These are phyloP conservation scores for Peronospora farinosa DNA, from an alignment of 352 stramenopile genomes.

Conservation along the genomic window DNA sequence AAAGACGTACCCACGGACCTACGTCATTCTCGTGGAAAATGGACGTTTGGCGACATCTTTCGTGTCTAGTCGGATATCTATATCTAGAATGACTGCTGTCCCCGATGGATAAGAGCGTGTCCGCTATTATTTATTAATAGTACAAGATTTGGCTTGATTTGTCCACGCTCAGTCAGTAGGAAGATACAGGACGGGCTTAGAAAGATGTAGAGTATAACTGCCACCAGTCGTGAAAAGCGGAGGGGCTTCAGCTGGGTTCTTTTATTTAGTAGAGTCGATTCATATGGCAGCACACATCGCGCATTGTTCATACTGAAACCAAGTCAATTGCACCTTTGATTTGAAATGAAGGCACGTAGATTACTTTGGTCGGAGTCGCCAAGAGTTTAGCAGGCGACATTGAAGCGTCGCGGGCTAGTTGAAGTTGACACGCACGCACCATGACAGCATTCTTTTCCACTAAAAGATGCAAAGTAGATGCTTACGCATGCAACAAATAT, in stretches of 20 bases:
- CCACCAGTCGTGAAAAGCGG: no score
- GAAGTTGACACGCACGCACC: not conserved
- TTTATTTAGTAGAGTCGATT: no score
- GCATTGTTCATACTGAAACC: not conserved
- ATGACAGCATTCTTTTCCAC: not conserved
- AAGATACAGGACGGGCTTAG: not conserved
- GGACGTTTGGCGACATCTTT: constrained; percentile 14
- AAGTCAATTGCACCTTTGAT: no score
- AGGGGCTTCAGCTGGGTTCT: no score
- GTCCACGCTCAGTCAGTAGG: not conserved
- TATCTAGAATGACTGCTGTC: not conserved
- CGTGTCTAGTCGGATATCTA: constrained; percentile 2
- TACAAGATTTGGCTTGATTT: not conserved
- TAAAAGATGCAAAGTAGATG: not conserved
- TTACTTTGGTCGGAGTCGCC: no score
- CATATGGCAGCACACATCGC: no score
- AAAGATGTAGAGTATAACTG: no score
- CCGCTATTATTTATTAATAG: not conserved
- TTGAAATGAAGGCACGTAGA: no score
- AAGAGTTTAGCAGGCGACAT: not conserved
- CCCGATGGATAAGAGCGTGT: not conserved
- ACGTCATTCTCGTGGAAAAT: constrained; percentile 18
- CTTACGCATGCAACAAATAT: not conserved
- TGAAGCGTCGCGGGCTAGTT: not conserved
- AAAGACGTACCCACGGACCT: constrained; percentile 4